A percentile compares a stretch with the other conserved stretches of the same genome.
These are phyloP conservation scores for Sporormia fimetaria DNA, from an alignment of 495 filamentous ascomycete species.

Conservation along the genomic window DNA sequence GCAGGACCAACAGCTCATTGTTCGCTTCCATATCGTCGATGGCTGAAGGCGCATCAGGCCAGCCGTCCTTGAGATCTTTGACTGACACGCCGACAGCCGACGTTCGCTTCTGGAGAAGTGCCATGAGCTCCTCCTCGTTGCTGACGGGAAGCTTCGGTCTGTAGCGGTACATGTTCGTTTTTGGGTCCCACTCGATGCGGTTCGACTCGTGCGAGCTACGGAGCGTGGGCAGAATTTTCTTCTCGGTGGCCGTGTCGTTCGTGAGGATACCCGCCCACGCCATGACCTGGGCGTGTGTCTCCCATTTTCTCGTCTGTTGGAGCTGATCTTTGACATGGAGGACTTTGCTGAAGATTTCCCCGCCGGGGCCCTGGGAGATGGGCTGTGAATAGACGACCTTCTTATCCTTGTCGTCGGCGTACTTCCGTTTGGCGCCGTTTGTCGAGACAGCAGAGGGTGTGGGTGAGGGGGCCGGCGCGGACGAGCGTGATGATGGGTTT, in stretches of 20 bases:
- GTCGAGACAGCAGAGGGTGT: conserved; percentile 22
- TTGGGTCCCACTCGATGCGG: conserved; percentile 58
- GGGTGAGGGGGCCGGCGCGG: conserved; percentile 21
- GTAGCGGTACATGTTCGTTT: conserved; percentile 61
- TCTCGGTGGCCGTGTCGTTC: conserved; percentile 13
- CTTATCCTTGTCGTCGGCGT: conserved; percentile 38
- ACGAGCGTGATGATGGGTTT: conserved; percentile 23
- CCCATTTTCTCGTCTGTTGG: conserved; percentile 51
- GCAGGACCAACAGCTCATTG: conserved; percentile 68
- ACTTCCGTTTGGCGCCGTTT: conserved; percentile 45
- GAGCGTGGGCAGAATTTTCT: conserved; percentile 10
- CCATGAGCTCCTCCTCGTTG: conserved; percentile 59
- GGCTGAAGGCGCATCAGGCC: conserved; percentile 66
- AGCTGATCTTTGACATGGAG: conserved; percentile 74
- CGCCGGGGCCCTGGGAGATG: conserved; percentile 61
- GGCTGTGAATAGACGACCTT: conserved; percentile 64
- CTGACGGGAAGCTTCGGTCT: conserved; percentile 69
- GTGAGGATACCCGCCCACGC: conserved; percentile 55
- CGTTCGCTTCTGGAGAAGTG: conserved; percentile 64
- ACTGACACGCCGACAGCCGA: conserved; percentile 74
- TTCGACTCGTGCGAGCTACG: conserved; percentile 41
- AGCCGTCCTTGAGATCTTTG: conserved; percentile 87
- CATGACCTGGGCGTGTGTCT: conserved; percentile 61
- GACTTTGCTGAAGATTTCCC: conserved; percentile 72
- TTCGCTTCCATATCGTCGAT: conserved; percentile 67